Evolutionary conservation across 148 eudicot species (phyloP), one percentile per base, ranked within the genome.

Genomic region (Linanthus parryae): DNA sequence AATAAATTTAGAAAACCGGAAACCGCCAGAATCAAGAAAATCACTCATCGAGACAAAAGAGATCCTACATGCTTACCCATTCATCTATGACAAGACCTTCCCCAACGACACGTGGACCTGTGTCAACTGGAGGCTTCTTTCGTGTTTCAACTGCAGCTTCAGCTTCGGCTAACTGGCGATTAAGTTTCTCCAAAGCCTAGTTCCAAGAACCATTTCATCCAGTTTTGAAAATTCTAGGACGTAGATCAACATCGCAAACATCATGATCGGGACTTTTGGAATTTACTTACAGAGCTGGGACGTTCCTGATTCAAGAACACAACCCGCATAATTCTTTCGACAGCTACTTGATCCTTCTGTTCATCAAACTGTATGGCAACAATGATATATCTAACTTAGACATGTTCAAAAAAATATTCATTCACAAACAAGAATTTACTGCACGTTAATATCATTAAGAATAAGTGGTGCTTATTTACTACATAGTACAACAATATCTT

Each of bases 21-120:
- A 44, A 57, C 45, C 21, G 9, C 0, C 24, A 5, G 7, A 25
- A 19, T 0, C 4, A 23, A 5, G 42, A 15, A 19, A 11, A 25
- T 11, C 7, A 44, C 9, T 9, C 16, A 17, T 62, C 11, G 13
- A 22, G 1, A 15, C 44, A 39, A 16, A 20, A 26, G 24, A 23
- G 30, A 11, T 37, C 15, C 11, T 40, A 8, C 19, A 18, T 17
- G 9, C 35, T 46, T 57, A 83, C 95, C 95, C 91, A 87, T 75
- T 87, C 95, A 66, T 87, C 95, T 29, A 87, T 83, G 16, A 87
- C 88, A 22, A 80, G 95, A 58, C 91, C 95, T 78, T 83, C 91
- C 18, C 91, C 95, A 25, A 75, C 80, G 45, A 71, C 74, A 55
- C 53, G 66, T 22, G 83, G 81, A 47, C 76, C 82, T 13, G 73